Evolutionary conservation across 2,329 filamentous ascomycete species (phyloP).

Genomic region (Lachnellula arida): DNA sequence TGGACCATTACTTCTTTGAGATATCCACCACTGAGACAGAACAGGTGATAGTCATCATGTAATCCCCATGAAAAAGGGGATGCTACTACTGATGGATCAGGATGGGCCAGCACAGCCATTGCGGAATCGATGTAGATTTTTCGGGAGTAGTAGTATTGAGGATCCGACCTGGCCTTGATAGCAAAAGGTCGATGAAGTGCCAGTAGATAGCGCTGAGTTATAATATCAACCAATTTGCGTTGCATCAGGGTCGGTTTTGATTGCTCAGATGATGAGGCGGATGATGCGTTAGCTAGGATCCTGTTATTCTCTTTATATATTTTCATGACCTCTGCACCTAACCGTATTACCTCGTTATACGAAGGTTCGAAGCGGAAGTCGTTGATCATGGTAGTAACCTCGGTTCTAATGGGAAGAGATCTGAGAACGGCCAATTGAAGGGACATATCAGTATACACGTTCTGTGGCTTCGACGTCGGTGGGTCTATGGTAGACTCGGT

Average conservation of each 20-base stretch:
- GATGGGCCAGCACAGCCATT: constrained; percentile 23
- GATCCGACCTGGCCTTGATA: constrained; percentile 38
- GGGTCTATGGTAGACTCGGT: constrained; percentile 31
- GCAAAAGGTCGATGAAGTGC: constrained; percentile 49
- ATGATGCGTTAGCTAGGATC: constrained; percentile 7
- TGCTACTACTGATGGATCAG: neutral
- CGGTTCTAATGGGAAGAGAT: constrained; percentile 41
- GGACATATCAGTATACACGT: constrained; percentile 44
- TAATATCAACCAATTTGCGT: constrained; percentile 46
- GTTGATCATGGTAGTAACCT: constrained; percentile 43
- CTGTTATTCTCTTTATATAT: constrained; percentile 22
- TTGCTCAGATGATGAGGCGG: neutral
- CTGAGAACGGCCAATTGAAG: constrained; percentile 43
- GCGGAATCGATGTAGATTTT: constrained; percentile 44
- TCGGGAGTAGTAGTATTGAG: constrained; percentile 45
- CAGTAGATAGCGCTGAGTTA: constrained; percentile 51
- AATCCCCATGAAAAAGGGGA: neutral
- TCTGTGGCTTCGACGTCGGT: constrained; percentile 20
- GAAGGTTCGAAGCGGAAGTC: constrained; percentile 39
- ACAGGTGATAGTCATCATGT: constrained; percentile 9
- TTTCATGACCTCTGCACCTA: constrained; percentile 42
- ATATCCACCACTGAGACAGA: constrained; percentile 38
- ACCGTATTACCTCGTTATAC: constrained; percentile 44
- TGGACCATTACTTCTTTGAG: constrained; percentile 38
- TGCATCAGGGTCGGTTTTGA: constrained; percentile 19